Conservation (phyloP, 192 early-diverging fungal genomes). For the Lunasporangiospora selenospora region DNA sequence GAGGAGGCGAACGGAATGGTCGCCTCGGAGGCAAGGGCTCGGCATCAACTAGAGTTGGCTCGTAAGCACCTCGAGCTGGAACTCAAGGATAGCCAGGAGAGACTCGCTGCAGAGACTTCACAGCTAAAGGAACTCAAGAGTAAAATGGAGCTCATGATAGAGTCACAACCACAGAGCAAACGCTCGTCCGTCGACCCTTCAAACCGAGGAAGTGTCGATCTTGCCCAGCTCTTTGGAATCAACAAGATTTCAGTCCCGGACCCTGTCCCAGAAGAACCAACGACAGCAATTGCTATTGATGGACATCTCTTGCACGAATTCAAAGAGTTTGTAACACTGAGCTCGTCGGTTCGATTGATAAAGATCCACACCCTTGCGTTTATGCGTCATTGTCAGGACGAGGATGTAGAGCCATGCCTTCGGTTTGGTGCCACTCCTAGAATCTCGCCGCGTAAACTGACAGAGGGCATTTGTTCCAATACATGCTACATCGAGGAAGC, state of each 20-base stretch:
- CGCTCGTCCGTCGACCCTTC: conserved; percentile 43
- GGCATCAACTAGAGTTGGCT: conserved; percentile 59
- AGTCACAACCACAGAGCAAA: conserved; percentile 39
- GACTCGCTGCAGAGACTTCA: conserved; percentile 78
- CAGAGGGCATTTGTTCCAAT: conserved; percentile 91
- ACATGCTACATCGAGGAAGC: conserved; percentile 91
- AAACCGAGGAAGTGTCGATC: conserved; percentile 41
- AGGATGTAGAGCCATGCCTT: conserved; percentile 93
- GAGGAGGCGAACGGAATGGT: conserved; percentile 97
- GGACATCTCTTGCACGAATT: conserved; percentile 83
- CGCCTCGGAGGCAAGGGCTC: conserved; percentile 75
- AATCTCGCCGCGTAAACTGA: conserved; percentile 87
- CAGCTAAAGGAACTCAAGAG: conserved; percentile 87
- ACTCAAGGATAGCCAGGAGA: conserved; percentile 67
- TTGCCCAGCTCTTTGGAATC: conserved; percentile 47
- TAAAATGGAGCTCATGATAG: conserved; percentile 73
- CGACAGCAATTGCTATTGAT: conserved; percentile 65
- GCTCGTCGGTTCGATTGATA: conserved; percentile 66
- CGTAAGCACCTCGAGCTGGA: conserved; percentile 69
- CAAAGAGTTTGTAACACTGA: conserved; percentile 79
- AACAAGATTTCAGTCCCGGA: conserved; percentile 38
- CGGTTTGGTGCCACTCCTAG: conserved; percentile 92
- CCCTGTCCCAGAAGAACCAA: conserved; percentile 31
- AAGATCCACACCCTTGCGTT: conserved; percentile 84
- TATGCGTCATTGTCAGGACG: conserved; percentile 87